A percentile compares a stretch with the other conserved stretches of the same genome.
Evolutionary conservation across 2,329 filamentous ascomycete genomes (phyloP).

Genomic region (Aspergillus terreus): DNA sequence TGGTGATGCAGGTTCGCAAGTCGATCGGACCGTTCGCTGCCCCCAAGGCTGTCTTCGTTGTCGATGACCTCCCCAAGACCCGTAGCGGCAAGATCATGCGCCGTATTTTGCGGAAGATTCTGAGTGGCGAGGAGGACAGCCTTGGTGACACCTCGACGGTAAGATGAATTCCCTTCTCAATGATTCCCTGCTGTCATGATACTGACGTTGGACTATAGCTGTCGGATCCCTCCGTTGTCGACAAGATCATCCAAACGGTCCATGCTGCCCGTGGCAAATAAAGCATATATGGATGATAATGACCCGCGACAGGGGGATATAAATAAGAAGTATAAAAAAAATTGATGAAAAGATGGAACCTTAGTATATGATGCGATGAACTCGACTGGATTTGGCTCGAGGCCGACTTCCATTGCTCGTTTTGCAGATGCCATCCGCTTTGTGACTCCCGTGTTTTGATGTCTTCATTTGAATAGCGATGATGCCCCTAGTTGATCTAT

Average conservation of each 20-base stretch:
- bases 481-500: slow-evolving; percentile 9
- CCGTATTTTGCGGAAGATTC: slow-evolving; percentile 91
- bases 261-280: slow-evolving; percentile 50
- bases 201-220: slow-evolving; percentile 51
- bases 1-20: slow-evolving; percentile 91
- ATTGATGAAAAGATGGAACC: slow-evolving; percentile 1
- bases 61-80: slow-evolving; percentile 95
- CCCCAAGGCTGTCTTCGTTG: slow-evolving; percentile 86
- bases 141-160: slow-evolving; percentile 90
- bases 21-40: slow-evolving; percentile 97
- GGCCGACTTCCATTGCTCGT: background rate
- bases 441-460: slow-evolving; percentile 17
- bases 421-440: background rate
- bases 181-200: background rate
- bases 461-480: slow-evolving; percentile 8
- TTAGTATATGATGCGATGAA: background rate
- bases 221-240: slow-evolving; percentile 83
- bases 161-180: slow-evolving; percentile 34
- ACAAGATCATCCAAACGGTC: slow-evolving; percentile 81
- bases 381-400: background rate
- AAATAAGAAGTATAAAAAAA: slow-evolving; percentile 1
- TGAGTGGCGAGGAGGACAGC: slow-evolving; percentile 95
- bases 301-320: slow-evolving; percentile 6
- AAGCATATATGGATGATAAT: slow-evolving; percentile 3
- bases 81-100: slow-evolving; percentile 99